These are phyloP conservation scores for Prosopis cineraria DNA, from an alignment of 306 rosid genomes.

Conservation along the genomic window DNA sequence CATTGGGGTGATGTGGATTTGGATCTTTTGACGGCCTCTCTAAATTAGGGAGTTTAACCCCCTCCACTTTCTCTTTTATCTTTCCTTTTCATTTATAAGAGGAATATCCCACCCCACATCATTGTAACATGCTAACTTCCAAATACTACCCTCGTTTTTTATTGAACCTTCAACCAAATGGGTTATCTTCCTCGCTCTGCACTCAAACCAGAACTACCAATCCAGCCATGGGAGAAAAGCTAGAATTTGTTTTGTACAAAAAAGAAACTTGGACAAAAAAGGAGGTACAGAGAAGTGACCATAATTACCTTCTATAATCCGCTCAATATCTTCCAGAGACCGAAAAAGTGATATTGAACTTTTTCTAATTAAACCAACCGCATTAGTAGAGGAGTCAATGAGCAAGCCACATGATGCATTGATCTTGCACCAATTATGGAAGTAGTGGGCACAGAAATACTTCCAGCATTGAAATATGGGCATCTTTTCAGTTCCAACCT, in stretches of 20 bases:
- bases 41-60: not conserved
- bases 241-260: not conserved
- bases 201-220: not conserved
- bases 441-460: constrained; percentile 63
- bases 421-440: constrained; percentile 87
- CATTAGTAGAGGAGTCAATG: constrained; percentile 60
- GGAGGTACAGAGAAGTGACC: not conserved
- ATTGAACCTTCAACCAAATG: constrained; percentile 1
- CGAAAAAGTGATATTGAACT: constrained; percentile 79
- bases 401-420: constrained; percentile 71
- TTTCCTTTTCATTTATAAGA: not conserved
- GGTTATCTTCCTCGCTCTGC: not conserved
- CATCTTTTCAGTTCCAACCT: constrained; percentile 68
- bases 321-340: constrained; percentile 79
- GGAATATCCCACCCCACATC: not conserved
- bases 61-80: not conserved
- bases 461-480: constrained; percentile 82
- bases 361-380: constrained; percentile 80
- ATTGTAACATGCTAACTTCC: not conserved
- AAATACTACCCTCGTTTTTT: not conserved
- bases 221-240: not conserved
- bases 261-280: constrained; percentile 15
- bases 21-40: not conserved
- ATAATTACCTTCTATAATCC: constrained; percentile 67
- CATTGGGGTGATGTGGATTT: not conserved